Base-by-base conservation (phyloP, 768 basidiomycete species). In the Cubamyces sp. region DNA sequence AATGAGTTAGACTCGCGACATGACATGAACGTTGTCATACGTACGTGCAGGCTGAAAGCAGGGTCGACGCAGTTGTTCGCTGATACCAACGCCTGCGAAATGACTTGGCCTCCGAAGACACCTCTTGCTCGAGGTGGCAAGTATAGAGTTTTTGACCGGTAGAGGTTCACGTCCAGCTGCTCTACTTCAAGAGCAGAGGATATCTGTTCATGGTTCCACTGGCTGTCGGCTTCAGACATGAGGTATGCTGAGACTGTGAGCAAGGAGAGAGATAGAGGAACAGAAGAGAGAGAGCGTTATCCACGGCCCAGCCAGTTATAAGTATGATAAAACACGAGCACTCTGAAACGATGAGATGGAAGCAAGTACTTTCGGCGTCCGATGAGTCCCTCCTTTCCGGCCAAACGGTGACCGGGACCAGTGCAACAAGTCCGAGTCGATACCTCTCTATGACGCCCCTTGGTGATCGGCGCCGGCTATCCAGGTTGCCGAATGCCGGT, bases 101-200 rank as follows among this genome's bases (percentile, higher is more conserved):
- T 92, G 60, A 94, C 92, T 74, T 94, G 91, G 3, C 92, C 92
- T 62, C 93, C 92, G 68, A 91, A 94, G 15, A 92, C 91, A 16
- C 92, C 91, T 50, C 92, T 80, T 16, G 83, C 81, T 18, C 79
- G 75, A 8, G 73, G 65, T 0, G 90, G 91, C n/a, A 84, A 49
- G 78, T 82, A 87, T 1, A 94, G 77, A 0, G 84, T 85, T 68
- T 87, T 91, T 1, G 91, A 93, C 18, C 91, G 87, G 70, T 87
- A 94, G 42, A 94, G 75, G 70, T 90, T 88, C 48, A 81, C 79
- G 65, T 93, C 92, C 25, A 94, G 80, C 59, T 84, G 81, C 70
- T 94, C 92, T 21, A 94, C 84, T 60, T 93, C 90, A 5, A 94
- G 79, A 16, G 87, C 84, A 3, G 87, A 85, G 0, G 88, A 85